A percentile compares a stretch with the other conserved stretches of the same genome.
Conservation (phyloP, 148 eudicot species). For the Arctostaphylos glauca region DNA sequence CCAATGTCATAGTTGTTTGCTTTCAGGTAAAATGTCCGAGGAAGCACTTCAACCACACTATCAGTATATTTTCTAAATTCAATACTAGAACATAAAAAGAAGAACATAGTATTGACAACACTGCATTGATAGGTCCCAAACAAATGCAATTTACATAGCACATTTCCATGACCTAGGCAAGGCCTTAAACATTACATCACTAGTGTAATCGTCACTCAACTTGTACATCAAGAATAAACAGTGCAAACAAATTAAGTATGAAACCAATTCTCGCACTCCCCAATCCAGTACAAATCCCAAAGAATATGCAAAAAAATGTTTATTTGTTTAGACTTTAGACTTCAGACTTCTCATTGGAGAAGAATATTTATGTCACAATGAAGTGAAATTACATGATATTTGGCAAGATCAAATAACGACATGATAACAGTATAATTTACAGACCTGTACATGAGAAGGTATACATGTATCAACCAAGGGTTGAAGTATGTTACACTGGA, state of each 20-base stretch:
- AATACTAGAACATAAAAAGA: too few species aligned
- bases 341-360: not conserved
- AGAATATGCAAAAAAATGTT: not conserved
- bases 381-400: not conserved
- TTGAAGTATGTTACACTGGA: slow-evolving; percentile 15
- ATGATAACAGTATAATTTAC: slow-evolving; percentile 13
- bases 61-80: too few species aligned
- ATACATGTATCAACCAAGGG: slow-evolving; percentile 19
- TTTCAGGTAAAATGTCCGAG: too few species aligned
- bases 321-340: not conserved
- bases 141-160: too few species aligned
- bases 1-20: too few species aligned
- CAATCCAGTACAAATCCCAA: not conserved
- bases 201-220: not conserved
- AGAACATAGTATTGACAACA: too few species aligned
- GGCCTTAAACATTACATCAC: too few species aligned
- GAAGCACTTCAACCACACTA: too few species aligned
- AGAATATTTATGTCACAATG: not conserved
- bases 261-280: not conserved
- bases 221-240: not conserved
- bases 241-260: not conserved
- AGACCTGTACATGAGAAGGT: slow-evolving; percentile 21
- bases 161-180: too few species aligned
- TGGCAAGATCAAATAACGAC: not conserved
- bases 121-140: too few species aligned